Conservation (phyloP, 2,329 filamentous ascomycete genomes). For the Alternaria triticina region DNA sequence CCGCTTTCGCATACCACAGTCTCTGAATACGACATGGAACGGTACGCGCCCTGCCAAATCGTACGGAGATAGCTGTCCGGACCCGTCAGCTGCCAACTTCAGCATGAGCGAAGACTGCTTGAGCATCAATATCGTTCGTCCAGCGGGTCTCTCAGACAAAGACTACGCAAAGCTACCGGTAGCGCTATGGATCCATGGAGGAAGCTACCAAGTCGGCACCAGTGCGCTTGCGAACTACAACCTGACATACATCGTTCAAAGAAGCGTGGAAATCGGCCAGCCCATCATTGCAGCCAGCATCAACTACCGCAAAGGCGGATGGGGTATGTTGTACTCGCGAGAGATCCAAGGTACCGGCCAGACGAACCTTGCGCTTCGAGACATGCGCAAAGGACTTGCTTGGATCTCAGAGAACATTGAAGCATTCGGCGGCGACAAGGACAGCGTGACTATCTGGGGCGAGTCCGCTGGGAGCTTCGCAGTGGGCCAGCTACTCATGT, state of each 20-base stretch:
- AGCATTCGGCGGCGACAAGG: constrained; percentile 51
- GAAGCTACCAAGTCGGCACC: constrained; percentile 53
- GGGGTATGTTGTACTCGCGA: constrained; percentile 70
- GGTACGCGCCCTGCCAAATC: constrained; percentile 48
- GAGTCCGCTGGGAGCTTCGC: constrained; percentile 54
- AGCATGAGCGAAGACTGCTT: constrained; percentile 64
- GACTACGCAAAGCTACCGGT: constrained; percentile 58
- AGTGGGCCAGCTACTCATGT: constrained; percentile 45
- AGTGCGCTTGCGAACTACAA: constrained; percentile 63
- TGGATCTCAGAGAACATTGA: constrained; percentile 55
- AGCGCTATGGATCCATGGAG: constrained; percentile 66
- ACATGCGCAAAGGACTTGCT: constrained; percentile 56
- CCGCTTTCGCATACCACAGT: constrained; percentile 60
- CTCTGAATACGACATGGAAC: constrained; percentile 55
- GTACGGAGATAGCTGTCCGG: constrained; percentile 53
- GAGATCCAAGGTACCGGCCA: constrained; percentile 56
- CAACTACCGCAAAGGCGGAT: constrained; percentile 63
- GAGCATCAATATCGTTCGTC: constrained; percentile 67
- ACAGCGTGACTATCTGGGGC: constrained; percentile 56
- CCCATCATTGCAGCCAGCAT: constrained; percentile 46
- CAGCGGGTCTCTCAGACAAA: constrained; percentile 52
- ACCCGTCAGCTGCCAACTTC: constrained; percentile 40
- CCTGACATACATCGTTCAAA: constrained; percentile 63
- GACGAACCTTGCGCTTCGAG: constrained; percentile 41
- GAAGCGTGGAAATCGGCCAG: constrained; percentile 47